phyloP scores from a whole-genome alignment of 2,329 filamentous ascomycete species.

The Chaetomiaceae sp. region DNA sequence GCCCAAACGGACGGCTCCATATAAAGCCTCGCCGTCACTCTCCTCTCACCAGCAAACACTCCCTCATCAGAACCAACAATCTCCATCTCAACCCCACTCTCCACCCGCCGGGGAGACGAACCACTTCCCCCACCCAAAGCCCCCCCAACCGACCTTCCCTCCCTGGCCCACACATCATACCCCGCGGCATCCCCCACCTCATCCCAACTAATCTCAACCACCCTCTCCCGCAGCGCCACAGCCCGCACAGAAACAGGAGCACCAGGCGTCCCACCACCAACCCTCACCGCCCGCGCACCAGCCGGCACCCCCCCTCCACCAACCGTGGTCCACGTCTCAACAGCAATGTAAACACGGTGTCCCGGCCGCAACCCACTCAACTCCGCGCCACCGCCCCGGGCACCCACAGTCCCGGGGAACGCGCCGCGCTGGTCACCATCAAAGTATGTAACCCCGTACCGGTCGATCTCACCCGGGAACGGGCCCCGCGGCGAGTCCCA shows the following conservation, averaged over 20 bases:
- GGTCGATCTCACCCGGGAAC: slow-evolving; percentile 14
- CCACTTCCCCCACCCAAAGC: too few relatives aligned
- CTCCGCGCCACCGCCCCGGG: not conserved
- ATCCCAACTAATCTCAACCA: slow-evolving; percentile 10
- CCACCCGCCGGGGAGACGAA: too few relatives aligned
- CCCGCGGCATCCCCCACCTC: slow-evolving; percentile 6
- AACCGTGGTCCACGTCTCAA: slow-evolving; percentile 19
- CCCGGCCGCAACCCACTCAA: slow-evolving; percentile 9
- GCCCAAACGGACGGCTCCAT: slow-evolving; percentile 10
- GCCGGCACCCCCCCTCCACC: slow-evolving; percentile 13
- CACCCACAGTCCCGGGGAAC: slow-evolving; percentile 7
- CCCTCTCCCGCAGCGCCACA: not conserved
- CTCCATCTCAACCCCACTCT: not conserved
- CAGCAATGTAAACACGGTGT: slow-evolving; percentile 13
- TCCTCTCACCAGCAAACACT: too few relatives aligned
- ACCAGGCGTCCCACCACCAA: slow-evolving; percentile 7
- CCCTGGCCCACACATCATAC: slow-evolving; percentile 10
- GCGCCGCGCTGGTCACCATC: slow-evolving; percentile 12
- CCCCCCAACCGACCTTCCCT: too few relatives aligned
- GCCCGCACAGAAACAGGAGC: not conserved
- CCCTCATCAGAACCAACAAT: not conserved
- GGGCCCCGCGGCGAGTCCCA: slow-evolving; percentile 10
- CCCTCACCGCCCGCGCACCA: slow-evolving; percentile 9
- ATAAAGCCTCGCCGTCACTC: not conserved
- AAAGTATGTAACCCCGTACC: slow-evolving; percentile 13